Conservation (phyloP, 768 basidiomycete genomes). For the Mycena sanguinolenta region DNA sequence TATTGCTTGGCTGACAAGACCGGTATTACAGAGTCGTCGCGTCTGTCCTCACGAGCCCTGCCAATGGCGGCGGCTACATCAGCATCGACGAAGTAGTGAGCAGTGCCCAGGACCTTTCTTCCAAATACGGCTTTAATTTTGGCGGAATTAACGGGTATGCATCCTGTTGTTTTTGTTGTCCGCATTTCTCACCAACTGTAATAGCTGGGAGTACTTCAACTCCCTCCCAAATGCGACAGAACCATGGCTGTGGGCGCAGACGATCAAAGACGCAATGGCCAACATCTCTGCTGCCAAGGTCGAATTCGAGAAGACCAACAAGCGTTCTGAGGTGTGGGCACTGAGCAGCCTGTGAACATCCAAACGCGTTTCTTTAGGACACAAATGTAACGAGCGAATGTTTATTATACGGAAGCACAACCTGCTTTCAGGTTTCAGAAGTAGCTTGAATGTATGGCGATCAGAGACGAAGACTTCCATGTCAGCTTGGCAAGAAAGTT, state of each 20-base stretch:
- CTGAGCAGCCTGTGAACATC: conserved; percentile 16
- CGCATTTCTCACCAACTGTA: neutral
- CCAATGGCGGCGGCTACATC: conserved; percentile 39
- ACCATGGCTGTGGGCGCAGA: conserved; percentile 40
- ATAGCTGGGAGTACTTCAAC: conserved; percentile 44
- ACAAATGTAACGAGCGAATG: neutral
- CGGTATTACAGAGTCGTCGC: conserved; percentile 32
- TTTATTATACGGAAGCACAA: neutral
- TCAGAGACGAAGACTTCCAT: too few species aligned
- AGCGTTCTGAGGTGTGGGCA: conserved; percentile 21
- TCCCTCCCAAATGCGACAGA: conserved; percentile 35
- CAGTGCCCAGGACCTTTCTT: conserved; percentile 33
- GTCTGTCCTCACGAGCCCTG: conserved; percentile 40
- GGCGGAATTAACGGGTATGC: conserved; percentile 42
- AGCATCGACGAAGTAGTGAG: conserved; percentile 29
- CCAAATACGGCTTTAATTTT: conserved; percentile 39
- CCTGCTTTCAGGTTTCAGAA: too few species aligned
- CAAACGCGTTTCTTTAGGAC: neutral
- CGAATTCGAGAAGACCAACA: conserved; percentile 12
- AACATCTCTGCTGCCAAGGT: conserved; percentile 5
- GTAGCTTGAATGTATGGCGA: too few species aligned
- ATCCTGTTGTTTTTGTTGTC: neutral
- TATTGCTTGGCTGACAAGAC: neutral
- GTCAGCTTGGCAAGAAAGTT: too few species aligned
- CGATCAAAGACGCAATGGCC: conserved; percentile 22